phyloP scores from a whole-genome alignment of 768 basidiomycete species.

The Boletus speciosus region DNA sequence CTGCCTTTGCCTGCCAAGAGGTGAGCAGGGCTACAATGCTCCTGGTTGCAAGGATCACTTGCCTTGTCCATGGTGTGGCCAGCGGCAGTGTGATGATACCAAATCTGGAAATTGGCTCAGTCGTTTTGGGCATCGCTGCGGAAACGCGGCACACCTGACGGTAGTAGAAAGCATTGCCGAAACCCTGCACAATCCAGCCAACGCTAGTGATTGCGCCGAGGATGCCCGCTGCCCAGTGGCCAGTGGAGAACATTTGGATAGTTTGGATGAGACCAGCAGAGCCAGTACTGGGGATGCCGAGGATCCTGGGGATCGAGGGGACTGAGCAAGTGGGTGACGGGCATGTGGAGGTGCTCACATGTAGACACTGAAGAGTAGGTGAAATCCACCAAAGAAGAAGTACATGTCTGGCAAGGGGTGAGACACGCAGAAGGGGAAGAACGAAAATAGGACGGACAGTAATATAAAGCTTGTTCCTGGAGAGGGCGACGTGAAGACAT shows the following conservation, averaged over 20 bases:
- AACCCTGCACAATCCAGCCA: constrained; percentile 85
- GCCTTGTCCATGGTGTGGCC: constrained; percentile 90
- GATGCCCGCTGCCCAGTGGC: constrained; percentile 75
- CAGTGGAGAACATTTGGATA: constrained; percentile 71
- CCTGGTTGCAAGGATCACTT: constrained; percentile 14
- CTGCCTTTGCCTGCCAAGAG: constrained; percentile 65
- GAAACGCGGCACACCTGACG: constrained; percentile 52
- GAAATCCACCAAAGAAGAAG: constrained; percentile 96
- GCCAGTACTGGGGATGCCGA: constrained; percentile 94
- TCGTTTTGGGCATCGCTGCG: constrained; percentile 5
- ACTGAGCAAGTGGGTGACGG: constrained; percentile 14
- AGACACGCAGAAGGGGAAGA: background rate
- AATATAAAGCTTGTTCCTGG: constrained; percentile 91
- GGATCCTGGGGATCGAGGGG: constrained; percentile 57
- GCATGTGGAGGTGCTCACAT: constrained; percentile 51
- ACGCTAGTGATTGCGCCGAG: constrained; percentile 77
- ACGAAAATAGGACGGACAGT: constrained; percentile 56
- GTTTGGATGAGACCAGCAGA: constrained; percentile 94
- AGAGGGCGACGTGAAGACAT: constrained; percentile 12
- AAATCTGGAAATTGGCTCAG: constrained; percentile 49
- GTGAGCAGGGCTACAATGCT: constrained; percentile 4
- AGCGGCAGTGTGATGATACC: constrained; percentile 72
- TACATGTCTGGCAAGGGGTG: constrained; percentile 67
- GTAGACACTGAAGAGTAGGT: constrained; percentile 89
- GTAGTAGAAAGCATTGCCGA: constrained; percentile 79